Evolutionary conservation across 345 rosid species (phyloP).

Genomic region (Gossypium herbaceum): DNA sequence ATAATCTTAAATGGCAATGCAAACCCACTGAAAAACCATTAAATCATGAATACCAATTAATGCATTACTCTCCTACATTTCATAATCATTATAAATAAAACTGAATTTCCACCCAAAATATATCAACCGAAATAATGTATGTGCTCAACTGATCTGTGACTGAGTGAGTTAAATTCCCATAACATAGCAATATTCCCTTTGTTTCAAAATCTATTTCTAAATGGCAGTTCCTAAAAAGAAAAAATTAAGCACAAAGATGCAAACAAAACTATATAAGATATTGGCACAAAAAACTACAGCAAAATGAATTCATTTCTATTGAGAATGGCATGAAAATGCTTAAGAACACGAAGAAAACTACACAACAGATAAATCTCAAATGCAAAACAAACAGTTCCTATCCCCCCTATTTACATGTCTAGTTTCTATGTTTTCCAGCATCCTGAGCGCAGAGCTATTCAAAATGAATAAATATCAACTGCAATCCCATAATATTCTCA

Average conservation of each 20-base stretch:
- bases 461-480: slow-evolving; percentile 10
- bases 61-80: too few species aligned
- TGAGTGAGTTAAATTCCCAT: too few species aligned
- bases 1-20: too few species aligned
- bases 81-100: too few species aligned
- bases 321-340: neutral
- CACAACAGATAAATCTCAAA: neutral
- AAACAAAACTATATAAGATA: neutral
- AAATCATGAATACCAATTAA: too few species aligned
- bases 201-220: neutral
- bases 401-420: slow-evolving; percentile 24
- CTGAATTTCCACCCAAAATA: too few species aligned
- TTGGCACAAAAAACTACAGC: neutral
- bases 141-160: too few species aligned
- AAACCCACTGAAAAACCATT: too few species aligned
- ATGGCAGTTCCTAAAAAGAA: too few species aligned
- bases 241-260: neutral
- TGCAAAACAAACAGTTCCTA: slow-evolving; percentile 9
- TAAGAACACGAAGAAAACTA: neutral
- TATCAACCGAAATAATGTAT: too few species aligned
- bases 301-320: neutral
- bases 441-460: neutral
- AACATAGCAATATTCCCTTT: too few species aligned
- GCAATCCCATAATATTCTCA: slow-evolving; percentile 5
- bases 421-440: slow-evolving; percentile 14